phyloP scores from a whole-genome alignment of 805 yeast species.

The Saccharomycopsis guyanensis region DNA sequence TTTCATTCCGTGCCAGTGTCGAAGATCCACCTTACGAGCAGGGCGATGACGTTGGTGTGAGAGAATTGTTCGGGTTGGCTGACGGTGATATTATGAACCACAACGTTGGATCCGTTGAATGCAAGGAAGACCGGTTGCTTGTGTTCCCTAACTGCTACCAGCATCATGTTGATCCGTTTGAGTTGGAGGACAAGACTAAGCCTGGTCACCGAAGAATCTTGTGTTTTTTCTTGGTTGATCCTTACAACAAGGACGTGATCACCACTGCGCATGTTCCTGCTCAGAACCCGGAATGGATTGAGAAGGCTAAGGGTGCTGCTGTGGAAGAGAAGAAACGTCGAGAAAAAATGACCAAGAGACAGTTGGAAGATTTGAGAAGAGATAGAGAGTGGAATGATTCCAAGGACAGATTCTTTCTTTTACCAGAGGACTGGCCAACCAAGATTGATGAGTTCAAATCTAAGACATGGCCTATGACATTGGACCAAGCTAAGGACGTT shows the following conservation, averaged over 20 bases:
- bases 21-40: constrained; percentile 33
- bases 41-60: constrained; percentile 26
- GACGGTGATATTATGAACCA: constrained; percentile 27
- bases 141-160: constrained; percentile 35
- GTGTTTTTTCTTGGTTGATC: constrained; percentile 35
- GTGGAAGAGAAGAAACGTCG: not conserved
- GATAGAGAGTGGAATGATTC: constrained; percentile 12
- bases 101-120: constrained; percentile 27
- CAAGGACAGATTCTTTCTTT: not conserved
- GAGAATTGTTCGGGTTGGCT: constrained; percentile 26
- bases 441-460: not conserved
- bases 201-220: constrained; percentile 34
- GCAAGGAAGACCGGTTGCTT: constrained; percentile 27
- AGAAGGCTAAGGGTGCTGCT: constrained; percentile 8
- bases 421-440: not conserved
- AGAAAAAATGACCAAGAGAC: not conserved
- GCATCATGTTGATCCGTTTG: constrained; percentile 35
- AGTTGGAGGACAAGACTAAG: constrained; percentile 30
- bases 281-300: constrained; percentile 33
- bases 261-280: constrained; percentile 32
- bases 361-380: not conserved
- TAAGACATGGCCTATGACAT: constrained; percentile 1
- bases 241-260: constrained; percentile 27
- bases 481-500: constrained; percentile 26
- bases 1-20: constrained; percentile 28